Evolutionary conservation across 768 basidiomycete genomes (phyloP), one percentile per base, ranked within the genome.

Genomic region (Austroboletus eburneus): DNA sequence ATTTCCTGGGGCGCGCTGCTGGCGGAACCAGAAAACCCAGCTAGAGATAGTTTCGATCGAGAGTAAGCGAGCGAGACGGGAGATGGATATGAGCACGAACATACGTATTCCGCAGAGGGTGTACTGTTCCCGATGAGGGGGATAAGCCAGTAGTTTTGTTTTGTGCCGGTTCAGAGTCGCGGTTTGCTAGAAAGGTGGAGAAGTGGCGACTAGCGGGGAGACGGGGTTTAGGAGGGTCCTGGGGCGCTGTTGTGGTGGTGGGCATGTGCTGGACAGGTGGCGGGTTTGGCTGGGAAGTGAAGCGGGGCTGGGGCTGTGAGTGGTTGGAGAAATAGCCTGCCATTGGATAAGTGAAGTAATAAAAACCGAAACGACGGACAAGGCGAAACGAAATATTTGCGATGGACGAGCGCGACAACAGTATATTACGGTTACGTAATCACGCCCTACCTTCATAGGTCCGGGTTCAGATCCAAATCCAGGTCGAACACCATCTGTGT

Each of bases 11-110:
- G 87, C 74, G 51, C 90, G 86, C 63, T 95, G 91, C 61, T 91
- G 87, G 52, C 89, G 80, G 71, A 91, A 93, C 86, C 87, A 93
- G 63, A 91, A 91, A 6, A 90, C 78, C 91, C 91, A 93, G 48
- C 88, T 91, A 61, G 35, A 53, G 52, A 63, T 46, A 57, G 10
- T 41, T 39, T 37, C 39, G 25, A 47, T 55, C 52, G 55, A 14
- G 43, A 18, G 50, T 59, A n/a, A 63, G 54, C 34, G n/a, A 51
- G 22, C 12, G 41, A 25, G 39, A 49, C 30, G 42, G 25, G 52
- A 42, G 47, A 44, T 37, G 56, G 45, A 46, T 47, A 51, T 43
- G 59, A 50, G 51, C 51, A 57, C 54, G 53, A 82, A 86, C 87
- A 82, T 86, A 90, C 87, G 88, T 90, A 74, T 85, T 85, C 76